These are phyloP conservation scores for Ogataea parapolymorpha DNA, from an alignment of 805 yeast genomes.

Conservation along the genomic window DNA sequence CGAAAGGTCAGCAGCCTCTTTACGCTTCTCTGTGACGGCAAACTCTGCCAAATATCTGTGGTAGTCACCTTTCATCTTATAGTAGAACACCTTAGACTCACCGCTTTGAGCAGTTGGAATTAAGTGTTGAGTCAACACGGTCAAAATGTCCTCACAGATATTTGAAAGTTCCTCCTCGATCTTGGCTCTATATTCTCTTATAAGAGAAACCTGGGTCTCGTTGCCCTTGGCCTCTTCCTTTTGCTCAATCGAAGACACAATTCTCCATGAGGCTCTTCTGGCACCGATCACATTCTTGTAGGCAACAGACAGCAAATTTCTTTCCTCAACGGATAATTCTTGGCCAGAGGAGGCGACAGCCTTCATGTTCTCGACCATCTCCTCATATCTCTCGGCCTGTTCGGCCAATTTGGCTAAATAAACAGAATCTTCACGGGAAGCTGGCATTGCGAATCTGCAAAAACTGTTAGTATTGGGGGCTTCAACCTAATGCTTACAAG, in stretches of 20 bases:
- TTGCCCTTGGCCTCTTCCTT: conserved; percentile 97
- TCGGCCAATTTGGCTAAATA: conserved; percentile 98
- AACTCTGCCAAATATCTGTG: conserved; percentile 99
- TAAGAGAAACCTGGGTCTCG: conserved; percentile 82
- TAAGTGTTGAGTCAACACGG: conserved; percentile 83
- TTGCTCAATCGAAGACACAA: conserved; percentile 96
- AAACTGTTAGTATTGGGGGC: conserved; percentile 6
- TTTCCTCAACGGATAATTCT: conserved; percentile 95
- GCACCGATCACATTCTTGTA: conserved; percentile 98
- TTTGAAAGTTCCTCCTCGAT: conserved; percentile 89
- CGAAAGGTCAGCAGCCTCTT: conserved; percentile 87
- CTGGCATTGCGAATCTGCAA: conserved; percentile 47
- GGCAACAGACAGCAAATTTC: conserved; percentile 95
- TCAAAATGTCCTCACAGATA: conserved; percentile 90
- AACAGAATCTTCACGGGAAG: conserved; percentile 96
- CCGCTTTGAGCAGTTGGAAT: conserved; percentile 94
- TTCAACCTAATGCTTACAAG: background rate
- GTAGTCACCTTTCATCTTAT: conserved; percentile 99
- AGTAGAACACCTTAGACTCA: conserved; percentile 96
- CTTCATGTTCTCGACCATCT: conserved; percentile 98
- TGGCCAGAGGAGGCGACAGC: conserved; percentile 94
- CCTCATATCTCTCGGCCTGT: conserved; percentile 99
- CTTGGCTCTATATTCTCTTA: conserved; percentile 92
- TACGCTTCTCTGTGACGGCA: conserved; percentile 86
- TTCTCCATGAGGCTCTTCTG: conserved; percentile 99